Conservation (phyloP, 164 flowering plant species). For the Berberis thunbergii region DNA sequence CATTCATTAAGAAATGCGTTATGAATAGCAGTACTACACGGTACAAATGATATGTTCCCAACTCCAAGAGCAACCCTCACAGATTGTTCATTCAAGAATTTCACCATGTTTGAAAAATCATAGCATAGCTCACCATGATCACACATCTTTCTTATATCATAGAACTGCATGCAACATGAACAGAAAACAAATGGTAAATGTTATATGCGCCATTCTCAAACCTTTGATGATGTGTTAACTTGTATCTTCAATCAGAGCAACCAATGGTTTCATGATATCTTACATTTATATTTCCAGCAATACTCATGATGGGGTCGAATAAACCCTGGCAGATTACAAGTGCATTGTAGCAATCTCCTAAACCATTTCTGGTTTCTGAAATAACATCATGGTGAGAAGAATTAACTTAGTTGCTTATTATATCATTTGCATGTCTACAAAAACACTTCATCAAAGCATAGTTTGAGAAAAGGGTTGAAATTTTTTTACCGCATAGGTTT, state of each 20-base stretch:
- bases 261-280: constrained; percentile 6
- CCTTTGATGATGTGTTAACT: not conserved
- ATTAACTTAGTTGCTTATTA: too few species aligned
- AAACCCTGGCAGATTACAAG: constrained; percentile 38
- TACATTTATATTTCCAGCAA: constrained; percentile 48
- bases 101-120: constrained; percentile 72
- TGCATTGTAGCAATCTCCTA: constrained; percentile 28
- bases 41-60: constrained; percentile 42
- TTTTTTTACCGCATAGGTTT: constrained; percentile 41
- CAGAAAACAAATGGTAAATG: not conserved
- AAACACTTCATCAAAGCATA: too few species aligned
- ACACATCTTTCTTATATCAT: constrained; percentile 73
- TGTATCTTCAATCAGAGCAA: not conserved
- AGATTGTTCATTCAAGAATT: constrained; percentile 24
- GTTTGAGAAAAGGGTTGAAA: not conserved
- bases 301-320: constrained; percentile 37
- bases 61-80: constrained; percentile 68
- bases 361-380: constrained; percentile 38
- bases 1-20: constrained; percentile 54
- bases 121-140: constrained; percentile 53
- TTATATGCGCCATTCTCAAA: not conserved
- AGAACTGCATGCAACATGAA: constrained; percentile 38
- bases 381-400: not conserved
- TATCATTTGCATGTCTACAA: too few species aligned
- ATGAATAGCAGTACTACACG: constrained; percentile 57